A percentile compares a stretch with the other conserved stretches of the same genome.
phyloP scores from a whole-genome alignment of 2,329 filamentous ascomycete species.

The Didymosphaeria variabile region DNA sequence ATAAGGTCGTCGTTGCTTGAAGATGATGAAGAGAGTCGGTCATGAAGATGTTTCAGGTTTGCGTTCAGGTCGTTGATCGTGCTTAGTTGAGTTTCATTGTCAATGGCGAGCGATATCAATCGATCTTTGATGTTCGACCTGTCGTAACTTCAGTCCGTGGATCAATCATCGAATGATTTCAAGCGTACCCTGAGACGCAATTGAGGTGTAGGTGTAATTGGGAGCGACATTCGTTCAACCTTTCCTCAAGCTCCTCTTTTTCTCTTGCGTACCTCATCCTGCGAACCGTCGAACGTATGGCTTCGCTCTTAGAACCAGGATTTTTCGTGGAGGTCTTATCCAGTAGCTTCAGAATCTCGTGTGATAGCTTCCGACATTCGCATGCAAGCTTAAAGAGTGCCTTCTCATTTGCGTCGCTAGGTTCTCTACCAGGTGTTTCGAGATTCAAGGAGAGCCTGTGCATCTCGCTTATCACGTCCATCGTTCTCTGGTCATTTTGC shows the following conservation, averaged over 20 bases:
- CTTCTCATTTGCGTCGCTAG: constrained; percentile 10
- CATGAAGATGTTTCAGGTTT: neutral
- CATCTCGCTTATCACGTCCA: neutral
- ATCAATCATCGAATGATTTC: neutral
- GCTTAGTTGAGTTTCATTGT: neutral
- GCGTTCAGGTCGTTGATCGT: neutral
- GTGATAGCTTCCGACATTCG: constrained; percentile 3
- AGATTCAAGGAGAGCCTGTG: constrained; percentile 1
- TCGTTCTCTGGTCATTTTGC: neutral
- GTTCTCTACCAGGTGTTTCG: neutral
- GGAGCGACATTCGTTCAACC: neutral
- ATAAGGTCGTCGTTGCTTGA: neutral
- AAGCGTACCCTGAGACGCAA: constrained; percentile 7
- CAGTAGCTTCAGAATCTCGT: neutral
- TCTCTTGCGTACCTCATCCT: neutral
- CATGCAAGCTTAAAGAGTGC: neutral
- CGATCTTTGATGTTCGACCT: neutral
- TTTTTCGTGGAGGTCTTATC: neutral
- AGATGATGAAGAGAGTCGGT: neutral
- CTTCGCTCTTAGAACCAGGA: neutral
- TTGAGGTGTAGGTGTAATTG: constrained; percentile 3
- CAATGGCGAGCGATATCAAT: neutral
- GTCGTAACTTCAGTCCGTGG: neutral
- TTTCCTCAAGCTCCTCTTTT: neutral
- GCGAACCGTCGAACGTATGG: neutral